Base-by-base conservation (phyloP, 73 alveolate genomes). In the Paramecium pentaurelia region DNA sequence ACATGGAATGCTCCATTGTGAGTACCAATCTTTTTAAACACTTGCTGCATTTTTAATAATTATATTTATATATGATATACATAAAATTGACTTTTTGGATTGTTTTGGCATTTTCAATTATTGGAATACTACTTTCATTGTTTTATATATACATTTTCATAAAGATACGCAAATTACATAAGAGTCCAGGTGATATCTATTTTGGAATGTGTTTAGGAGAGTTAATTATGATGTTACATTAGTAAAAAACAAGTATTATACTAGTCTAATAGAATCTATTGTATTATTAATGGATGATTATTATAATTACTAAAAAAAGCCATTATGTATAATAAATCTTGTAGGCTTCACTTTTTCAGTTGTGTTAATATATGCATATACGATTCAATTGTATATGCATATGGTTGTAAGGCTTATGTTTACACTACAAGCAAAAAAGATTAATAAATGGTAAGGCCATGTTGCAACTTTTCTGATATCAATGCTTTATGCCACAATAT, bases 1-100 rank as follows among this genome's bases (percentile, higher is more conserved):
- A 96, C 86, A 83, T 97, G 99, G 93, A 97, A 97, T 3, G 68
- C 93, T n/a, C 98, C 99, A 86, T 96, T 85, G 83, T 97, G 99
- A 12, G 99, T 96, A n/a, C 98, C 99, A 27, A 97, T 96, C 11
- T 88, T 86, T 27, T 92, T 92, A 34, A 77, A 49, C 20, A 16
- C 32, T 54, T 54, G 25, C 4, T 54, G 9, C 70, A 54, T 54
- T 18, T 18, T 54, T 49, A 49, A 49, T 49, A 49, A 49, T 49
- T 14, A 49, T 14, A 49, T 2, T 12, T 14, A 49, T 12, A 12
- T 4, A 12, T 49, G 10, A 40, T 40, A 40, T 7, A 40, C 8
- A 0, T 4, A 40, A 1, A 10, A 5, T 40, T 12, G 0, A 54
- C 70, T 4, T 54, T 0, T 54, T 54, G 16, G 34, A 18, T 64